Conservation (phyloP, 1,284 basidiomycete species). For the Marasmius oreades region DNA sequence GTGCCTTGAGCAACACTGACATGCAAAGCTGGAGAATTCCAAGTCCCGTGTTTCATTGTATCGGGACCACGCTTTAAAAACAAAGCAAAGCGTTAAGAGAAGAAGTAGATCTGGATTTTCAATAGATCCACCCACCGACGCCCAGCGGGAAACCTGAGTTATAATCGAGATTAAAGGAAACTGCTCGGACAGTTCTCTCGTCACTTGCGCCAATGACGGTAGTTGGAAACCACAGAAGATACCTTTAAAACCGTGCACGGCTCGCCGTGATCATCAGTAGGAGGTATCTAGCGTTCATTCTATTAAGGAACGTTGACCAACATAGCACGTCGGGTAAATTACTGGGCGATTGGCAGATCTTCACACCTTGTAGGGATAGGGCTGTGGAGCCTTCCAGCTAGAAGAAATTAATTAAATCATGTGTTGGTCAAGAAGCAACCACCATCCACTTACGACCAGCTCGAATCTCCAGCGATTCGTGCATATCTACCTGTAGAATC, state of each 20-base stretch:
- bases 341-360: too few species aligned
- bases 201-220: background rate
- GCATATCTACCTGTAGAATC: slow-evolving; percentile 18
- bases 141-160: background rate
- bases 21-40: background rate
- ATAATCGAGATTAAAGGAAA: background rate
- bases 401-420: background rate
- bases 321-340: background rate
- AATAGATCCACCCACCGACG: background rate
- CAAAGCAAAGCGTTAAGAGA: background rate
- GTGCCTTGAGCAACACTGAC: background rate
- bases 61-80: background rate
- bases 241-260: slow-evolving; percentile 16
- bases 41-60: background rate
- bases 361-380: slow-evolving; percentile 21
- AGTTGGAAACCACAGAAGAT: slow-evolving; percentile 12
- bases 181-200: background rate
- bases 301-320: background rate
- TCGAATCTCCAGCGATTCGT: slow-evolving; percentile 15
- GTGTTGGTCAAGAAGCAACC: background rate
- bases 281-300: slow-evolving; percentile 13
- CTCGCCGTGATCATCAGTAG: slow-evolving; percentile 15
- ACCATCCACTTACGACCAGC: slow-evolving; percentile 16
- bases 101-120: background rate
- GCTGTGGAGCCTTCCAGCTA: slow-evolving; percentile 18